Conservation (phyloP, 345 rosid genomes). For the Brassica napus region DNA sequence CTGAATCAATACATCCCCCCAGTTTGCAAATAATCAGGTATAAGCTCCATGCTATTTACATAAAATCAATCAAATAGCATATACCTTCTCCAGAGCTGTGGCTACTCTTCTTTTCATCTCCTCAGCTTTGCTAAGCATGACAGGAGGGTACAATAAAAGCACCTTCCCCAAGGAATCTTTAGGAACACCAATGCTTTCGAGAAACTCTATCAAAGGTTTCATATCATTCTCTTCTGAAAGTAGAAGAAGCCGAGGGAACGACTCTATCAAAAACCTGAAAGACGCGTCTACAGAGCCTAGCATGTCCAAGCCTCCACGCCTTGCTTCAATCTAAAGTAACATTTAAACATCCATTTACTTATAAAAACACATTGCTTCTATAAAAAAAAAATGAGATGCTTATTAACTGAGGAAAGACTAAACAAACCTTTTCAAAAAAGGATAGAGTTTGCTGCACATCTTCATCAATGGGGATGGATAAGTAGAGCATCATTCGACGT, state of each 20-base stretch:
- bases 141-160: conserved; percentile 74
- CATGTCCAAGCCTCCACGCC: conserved; percentile 87
- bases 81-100: conserved; percentile 60
- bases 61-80: conserved; percentile 1
- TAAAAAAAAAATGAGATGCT: background rate
- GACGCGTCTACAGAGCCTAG: conserved; percentile 58
- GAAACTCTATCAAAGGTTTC: conserved; percentile 56
- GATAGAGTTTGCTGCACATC: conserved; percentile 85
- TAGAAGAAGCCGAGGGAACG: conserved; percentile 78
- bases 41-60: background rate
- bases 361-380: background rate
- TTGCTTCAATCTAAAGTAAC: conserved; percentile 69
- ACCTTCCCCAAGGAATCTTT: conserved; percentile 43
- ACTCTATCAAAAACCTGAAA: conserved; percentile 67
- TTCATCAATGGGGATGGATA: conserved; percentile 77
- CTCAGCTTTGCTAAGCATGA: conserved; percentile 47
- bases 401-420: background rate
- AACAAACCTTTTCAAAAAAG: conserved; percentile 89
- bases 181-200: conserved; percentile 58
- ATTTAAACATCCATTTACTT: conserved; percentile 8
- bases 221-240: conserved; percentile 61
- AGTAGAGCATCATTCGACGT: conserved; percentile 68
- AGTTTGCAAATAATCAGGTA: too few species aligned
- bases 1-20: conserved; percentile 39
- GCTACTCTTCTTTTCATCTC: conserved; percentile 46